Conservation (phyloP, 768 basidiomycete species). For the Lactarius psammicola region DNA sequence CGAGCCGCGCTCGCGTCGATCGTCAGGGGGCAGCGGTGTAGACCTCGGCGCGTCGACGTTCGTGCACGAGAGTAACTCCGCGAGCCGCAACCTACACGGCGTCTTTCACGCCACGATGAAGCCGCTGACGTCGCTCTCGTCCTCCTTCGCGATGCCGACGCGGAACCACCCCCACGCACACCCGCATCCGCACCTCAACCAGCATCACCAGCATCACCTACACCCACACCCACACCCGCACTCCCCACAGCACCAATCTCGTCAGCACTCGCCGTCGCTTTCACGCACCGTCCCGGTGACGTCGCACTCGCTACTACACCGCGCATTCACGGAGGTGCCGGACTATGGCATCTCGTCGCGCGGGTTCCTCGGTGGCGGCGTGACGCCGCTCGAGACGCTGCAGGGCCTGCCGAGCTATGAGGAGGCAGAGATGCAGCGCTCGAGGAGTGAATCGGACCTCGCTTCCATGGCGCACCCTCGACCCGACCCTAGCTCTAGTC, state of each 20-base stretch:
- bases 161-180: constrained; percentile 22
- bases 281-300: constrained; percentile 21
- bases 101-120: constrained; percentile 63
- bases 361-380: constrained; percentile 85
- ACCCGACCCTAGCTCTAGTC: background rate
- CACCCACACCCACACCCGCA: background rate
- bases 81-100: constrained; percentile 51
- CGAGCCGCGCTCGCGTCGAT: constrained; percentile 39
- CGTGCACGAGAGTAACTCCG: constrained; percentile 48
- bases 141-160: constrained; percentile 40
- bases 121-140: constrained; percentile 51
- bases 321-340: constrained; percentile 76
- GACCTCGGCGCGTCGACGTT: constrained; percentile 41
- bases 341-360: constrained; percentile 81
- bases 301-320: constrained; percentile 45
- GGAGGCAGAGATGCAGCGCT: constrained; percentile 45
- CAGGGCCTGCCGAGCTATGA: constrained; percentile 85
- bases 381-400: constrained; percentile 78
- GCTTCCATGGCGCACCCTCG: constrained; percentile 12
- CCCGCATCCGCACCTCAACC: background rate
- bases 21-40: constrained; percentile 17
- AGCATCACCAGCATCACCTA: background rate
- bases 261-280: constrained; percentile 20
- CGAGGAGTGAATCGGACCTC: constrained; percentile 29
- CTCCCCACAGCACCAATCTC: background rate